Percentiles rank a stretch among this genome's conserved stretches.
Conservation (phyloP, 768 basidiomycete species). For the Lactarius tabidus region DNA sequence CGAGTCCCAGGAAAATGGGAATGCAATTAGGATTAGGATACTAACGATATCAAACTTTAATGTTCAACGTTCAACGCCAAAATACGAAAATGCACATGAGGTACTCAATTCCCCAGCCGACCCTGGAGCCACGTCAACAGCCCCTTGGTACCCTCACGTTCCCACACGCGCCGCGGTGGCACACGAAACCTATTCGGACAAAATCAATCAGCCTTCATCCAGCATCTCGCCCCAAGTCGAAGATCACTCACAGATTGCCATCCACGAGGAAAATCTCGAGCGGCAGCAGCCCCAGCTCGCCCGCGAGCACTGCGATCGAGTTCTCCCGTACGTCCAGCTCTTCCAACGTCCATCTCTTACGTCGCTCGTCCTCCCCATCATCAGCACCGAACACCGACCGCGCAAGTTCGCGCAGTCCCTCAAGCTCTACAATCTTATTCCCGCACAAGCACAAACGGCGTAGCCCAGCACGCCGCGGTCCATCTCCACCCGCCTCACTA, state of each 20-base stretch:
- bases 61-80: no score
- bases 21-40: background rate
- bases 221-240: background rate
- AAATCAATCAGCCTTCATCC: background rate
- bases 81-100: background rate
- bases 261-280: slow-evolving; percentile 81
- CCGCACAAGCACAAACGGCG: slow-evolving; percentile 64
- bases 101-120: slow-evolving; percentile 42
- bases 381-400: slow-evolving; percentile 46
- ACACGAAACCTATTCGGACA: slow-evolving; percentile 61
- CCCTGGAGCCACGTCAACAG: slow-evolving; percentile 74
- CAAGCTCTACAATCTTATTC: slow-evolving; percentile 58
- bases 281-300: slow-evolving; percentile 69
- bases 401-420: slow-evolving; percentile 60
- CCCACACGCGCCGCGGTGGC: slow-evolving; percentile 78
- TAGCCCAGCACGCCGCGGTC: slow-evolving; percentile 45
- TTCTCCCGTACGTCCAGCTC: slow-evolving; percentile 83
- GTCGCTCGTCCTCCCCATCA: slow-evolving; percentile 47
- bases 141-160: slow-evolving; percentile 81
- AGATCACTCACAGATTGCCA: slow-evolving; percentile 65
- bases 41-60: background rate
- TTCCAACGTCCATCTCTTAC: slow-evolving; percentile 63
- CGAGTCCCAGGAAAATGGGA: no score
- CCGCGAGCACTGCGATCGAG: slow-evolving; percentile 63
- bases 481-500: background rate